Evolutionary conservation across 192 early-diverging fungal species (phyloP), one percentile per base, ranked within the genome.

Genomic region (Coemansia sp.): DNA sequence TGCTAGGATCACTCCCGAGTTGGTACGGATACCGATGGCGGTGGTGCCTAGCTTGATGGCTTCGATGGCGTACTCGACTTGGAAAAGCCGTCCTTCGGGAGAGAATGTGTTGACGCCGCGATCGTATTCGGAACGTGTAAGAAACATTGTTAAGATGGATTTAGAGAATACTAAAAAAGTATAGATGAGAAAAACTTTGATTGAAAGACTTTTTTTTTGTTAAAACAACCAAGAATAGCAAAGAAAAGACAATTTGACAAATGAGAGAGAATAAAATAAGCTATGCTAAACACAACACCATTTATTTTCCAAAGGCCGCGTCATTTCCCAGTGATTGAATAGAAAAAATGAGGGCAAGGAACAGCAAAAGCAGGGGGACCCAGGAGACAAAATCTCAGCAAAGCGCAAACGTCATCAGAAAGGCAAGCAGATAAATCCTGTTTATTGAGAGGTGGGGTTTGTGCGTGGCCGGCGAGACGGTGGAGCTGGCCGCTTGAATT

Each of bases 61-160:
- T 74, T 99, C 97, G 75, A 98, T 94, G 54, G 96, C 97, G 78
- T 99, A 99, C 85, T 99, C 97, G 60, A 99, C 97, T 83, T 99
- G 97, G 88, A 98, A 99, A 57, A 98, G 86, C 74, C 97, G 94
- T 61, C 97, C 97, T 83, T 99, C 97, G 54, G 97, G 97, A 28
- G 93, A 96, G 83, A 99, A 99, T 51, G 97, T 99, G 83, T 98
- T 98, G 70, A 99, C 97, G 51, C 97, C 97, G 63, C 96, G 91
- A 84, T 99, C 97, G 84, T 99, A 99, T 86, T 99, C 96, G 66
- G 91, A 92, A 66, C 93, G 91, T 33, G 77, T 80, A 45, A 80
- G 72, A 29, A 80, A 80, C 77, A 80, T 80, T 61, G 51, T 45
- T 38, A 7, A 38, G 10, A 38, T 38, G 10, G 10, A 7, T 42